phyloP scores from a whole-genome alignment of 1,139 yeast species.

The Debaryomycetaceae sp. region DNA sequence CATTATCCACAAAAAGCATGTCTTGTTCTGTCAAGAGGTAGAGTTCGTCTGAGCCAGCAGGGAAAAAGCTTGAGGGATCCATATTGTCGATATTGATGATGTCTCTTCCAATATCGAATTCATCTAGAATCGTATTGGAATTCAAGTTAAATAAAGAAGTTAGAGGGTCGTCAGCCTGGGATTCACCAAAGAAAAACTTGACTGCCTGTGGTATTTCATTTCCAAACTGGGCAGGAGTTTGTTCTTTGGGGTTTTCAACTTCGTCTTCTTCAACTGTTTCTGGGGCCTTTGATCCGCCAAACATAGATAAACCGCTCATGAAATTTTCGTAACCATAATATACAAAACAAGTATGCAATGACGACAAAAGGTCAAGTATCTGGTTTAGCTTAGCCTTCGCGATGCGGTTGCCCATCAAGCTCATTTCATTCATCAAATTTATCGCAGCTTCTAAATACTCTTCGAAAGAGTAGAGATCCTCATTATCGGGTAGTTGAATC shows the following conservation, averaged over 20 bases:
- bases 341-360: conserved; percentile 8
- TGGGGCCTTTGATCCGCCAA: not conserved
- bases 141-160: conserved; percentile 1
- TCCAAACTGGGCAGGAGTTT: not conserved
- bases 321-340: not conserved
- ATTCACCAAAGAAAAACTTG: too few species aligned
- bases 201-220: not conserved
- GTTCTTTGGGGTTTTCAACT: not conserved
- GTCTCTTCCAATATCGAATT: conserved; percentile 5
- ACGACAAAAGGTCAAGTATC: conserved; percentile 14
- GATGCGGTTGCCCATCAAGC: conserved; percentile 19
- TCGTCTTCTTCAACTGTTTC: conserved; percentile 1
- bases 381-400: conserved; percentile 24
- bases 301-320: not conserved
- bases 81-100: not conserved
- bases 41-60: not conserved
- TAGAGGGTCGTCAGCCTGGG: not conserved
- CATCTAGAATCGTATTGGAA: conserved; percentile 5
- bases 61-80: not conserved
- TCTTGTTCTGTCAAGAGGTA: conserved; percentile 14
- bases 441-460: conserved; percentile 19
- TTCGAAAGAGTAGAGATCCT: conserved; percentile 12
- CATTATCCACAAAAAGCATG: conserved; percentile 14
- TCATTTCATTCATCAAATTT: conserved; percentile 21
- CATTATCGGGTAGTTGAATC: conserved; percentile 8